Base-by-base conservation (phyloP, 106 monocot genomes). In the Hemerocallis citrina region DNA sequence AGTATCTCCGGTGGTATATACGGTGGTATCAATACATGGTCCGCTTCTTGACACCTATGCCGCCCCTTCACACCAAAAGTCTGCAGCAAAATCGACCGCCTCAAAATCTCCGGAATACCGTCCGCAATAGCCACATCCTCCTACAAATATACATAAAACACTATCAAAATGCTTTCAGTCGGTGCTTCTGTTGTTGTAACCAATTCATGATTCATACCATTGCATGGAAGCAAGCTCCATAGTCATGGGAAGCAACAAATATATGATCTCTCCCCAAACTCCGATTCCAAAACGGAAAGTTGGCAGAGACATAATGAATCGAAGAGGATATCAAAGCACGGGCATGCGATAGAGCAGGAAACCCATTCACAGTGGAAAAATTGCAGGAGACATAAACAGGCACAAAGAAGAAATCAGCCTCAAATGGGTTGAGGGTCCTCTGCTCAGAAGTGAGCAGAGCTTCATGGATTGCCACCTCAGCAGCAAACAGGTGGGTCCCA, bases 361-460 rank as follows among this genome's bases (percentile, higher is more conserved):
- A 87, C 5, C 90, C 96, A 31, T 84, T 96, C 34, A 58, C 5
- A 12, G 91, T 91, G 66, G 74, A 75, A 71, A 96, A 96, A 68
- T 96, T 91, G 86, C 96, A 91, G 66, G 96, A 87, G 47, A 96
- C 87, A 65, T 96, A 96, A 55, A 88, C 87, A 25, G 96, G 91
- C 66, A 91, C 79, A 68, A 87, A 82, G 84, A 96, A 91, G 68
- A 84, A 73, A 65, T 91, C 75, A 23, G 96, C 90, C 7, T 72
- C 74, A 13, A 31, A 6, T 3, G 87, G 84, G 60, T 81, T 57
- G 6, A 66, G 13, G 6, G 81, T 68, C 29, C 71, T 69, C 14
- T 62, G 52, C 5, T 10, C 30, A 32, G 70, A 75, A 16, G 24
- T 19, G 24, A 91, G 72, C 2, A 96, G 79, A 3, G 91, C 75